Base-by-base conservation (phyloP, 805 yeast genomes). In the Komagataella ulmi region DNA sequence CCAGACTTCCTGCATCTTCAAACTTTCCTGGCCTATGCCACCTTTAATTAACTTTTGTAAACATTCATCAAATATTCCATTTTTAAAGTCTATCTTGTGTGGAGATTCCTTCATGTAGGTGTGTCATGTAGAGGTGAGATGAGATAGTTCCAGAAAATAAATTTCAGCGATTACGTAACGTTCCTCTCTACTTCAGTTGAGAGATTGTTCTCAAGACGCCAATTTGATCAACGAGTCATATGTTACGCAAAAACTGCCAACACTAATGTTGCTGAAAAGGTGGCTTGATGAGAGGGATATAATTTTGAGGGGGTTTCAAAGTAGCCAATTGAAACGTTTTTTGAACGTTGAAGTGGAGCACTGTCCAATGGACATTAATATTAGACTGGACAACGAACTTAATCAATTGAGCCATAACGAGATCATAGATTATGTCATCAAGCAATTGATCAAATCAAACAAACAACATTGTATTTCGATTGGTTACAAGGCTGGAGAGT, bases 401-500 rank as follows among this genome's bases (percentile, higher is more conserved):
- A 3, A 50, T 49, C 56, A 30, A 30, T 30, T 30, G 40, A 30
- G 40, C 40, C 40, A 30, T 10, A 30, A 30, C 14, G 40, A 30
- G n/a, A 30, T 30, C 40, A 30, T 30, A 10, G 40, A 30, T 18
- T 54, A 44, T 50, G 70, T 58, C 52, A 59, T 10, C 72, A 70
- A 19, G 58, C 73, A 3, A 58, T 81, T 3, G 80, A 78, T 54
- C 51, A 59, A 6, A 5, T 8, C 40, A 10, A 30, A 30, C 40
- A 30, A 30, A 30, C 12, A 10, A 10, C 40, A 30, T 8, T 30
- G 40, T 30, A 50, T 81, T 4, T 55, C 66, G 0, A 57, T 59
- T 47, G 85, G 84, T 0, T 77, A 75, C 54, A 57, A 57, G 3
- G 62, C 69, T 48, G 73, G 72, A 0, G 53, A 57, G 2, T 58